phyloP scores from a whole-genome alignment of 2,329 filamentous ascomycete species.

The Calonectria honghensis region DNA sequence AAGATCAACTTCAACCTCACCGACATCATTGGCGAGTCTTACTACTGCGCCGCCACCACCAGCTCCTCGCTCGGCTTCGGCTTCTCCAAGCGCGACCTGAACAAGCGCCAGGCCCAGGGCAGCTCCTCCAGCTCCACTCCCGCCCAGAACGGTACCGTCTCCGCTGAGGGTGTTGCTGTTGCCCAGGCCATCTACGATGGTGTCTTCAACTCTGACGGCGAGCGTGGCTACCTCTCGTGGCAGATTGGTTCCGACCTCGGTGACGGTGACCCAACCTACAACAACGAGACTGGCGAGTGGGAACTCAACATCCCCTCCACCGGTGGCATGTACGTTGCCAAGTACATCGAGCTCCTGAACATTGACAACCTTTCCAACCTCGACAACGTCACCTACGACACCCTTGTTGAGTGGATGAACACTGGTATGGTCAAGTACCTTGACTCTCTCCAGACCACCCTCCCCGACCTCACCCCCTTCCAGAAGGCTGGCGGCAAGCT shows the following conservation, averaged over 20 bases:
- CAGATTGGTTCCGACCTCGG: constrained; percentile 58
- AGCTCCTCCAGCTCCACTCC: constrained; percentile 53
- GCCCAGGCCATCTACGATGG: constrained; percentile 60
- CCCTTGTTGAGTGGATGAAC: constrained; percentile 72
- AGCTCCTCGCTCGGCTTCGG: constrained; percentile 43
- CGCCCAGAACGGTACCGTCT: constrained; percentile 58
- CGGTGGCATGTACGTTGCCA: constrained; percentile 62
- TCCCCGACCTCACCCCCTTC: constrained; percentile 72
- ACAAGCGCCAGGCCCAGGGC: constrained; percentile 46
- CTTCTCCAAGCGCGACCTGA: constrained; percentile 28
- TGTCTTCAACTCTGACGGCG: constrained; percentile 57
- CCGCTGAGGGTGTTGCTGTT: constrained; percentile 59
- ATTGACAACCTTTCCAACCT: constrained; percentile 65
- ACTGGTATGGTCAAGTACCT: constrained; percentile 68
- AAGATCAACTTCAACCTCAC: constrained; percentile 56
- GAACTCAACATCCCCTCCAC: constrained; percentile 57
- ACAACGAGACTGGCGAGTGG: constrained; percentile 58
- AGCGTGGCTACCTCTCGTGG: constrained; percentile 61
- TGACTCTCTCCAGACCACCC: constrained; percentile 72
- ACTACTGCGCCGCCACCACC: constrained; percentile 57
- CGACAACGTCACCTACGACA: constrained; percentile 73
- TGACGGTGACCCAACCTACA: constrained; percentile 58
- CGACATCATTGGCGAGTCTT: constrained; percentile 57
- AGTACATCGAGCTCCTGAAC: constrained; percentile 64
- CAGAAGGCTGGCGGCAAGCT: constrained; percentile 71